Evolutionary conservation across 2,329 filamentous ascomycete genomes (phyloP), one percentile per base, ranked within the genome.

Genomic region (Trichoderma koningii): DNA sequence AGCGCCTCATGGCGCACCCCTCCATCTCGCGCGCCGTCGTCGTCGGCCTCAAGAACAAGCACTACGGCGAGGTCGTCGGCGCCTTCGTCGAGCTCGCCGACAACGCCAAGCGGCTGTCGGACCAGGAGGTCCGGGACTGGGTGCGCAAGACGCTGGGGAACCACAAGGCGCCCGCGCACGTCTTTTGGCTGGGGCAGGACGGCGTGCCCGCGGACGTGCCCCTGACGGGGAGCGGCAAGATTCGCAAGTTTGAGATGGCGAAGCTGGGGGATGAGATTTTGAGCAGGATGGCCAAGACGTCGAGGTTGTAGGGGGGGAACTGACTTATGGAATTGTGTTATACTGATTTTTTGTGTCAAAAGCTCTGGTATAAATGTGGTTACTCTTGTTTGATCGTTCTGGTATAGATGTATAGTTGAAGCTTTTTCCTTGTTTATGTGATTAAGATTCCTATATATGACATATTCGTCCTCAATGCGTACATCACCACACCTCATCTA

Each of bases 161-260:
- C 44, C 88, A 90, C 73, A 91, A 91, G 77, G 87, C 88, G 3
- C 90, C 91, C 0, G 80, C 85, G 9, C 84, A 92, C 74, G 74
- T 93, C n/a, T 93, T 93, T 73, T 92, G 90, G 84, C 81, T 93
- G 28, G 91, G 90, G 0, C 79, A 85, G 68, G 82, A 82, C 52
- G 84, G 82, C 12, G 81, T 88, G 26, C 82, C 86, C 1, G 70
- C 70, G 1, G 77, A 79, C 1, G 80, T 89, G 38, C 88, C 88
- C 10, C 77, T 90, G 71, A 90, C 88, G n/a, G 88, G 88, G 0
- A 90, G 88, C 71, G 88, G 88, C 3, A 91, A 91, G 76, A 85
- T 90, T 63, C 83, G 86, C 70, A 90, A 90, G 77, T 87, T 84
- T 70, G 84, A 87, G 77, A 84, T 87, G 81, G 83, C 83, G 5